phyloP scores from a whole-genome alignment of 139 green algal species.

The Micractinium sp. region DNA sequence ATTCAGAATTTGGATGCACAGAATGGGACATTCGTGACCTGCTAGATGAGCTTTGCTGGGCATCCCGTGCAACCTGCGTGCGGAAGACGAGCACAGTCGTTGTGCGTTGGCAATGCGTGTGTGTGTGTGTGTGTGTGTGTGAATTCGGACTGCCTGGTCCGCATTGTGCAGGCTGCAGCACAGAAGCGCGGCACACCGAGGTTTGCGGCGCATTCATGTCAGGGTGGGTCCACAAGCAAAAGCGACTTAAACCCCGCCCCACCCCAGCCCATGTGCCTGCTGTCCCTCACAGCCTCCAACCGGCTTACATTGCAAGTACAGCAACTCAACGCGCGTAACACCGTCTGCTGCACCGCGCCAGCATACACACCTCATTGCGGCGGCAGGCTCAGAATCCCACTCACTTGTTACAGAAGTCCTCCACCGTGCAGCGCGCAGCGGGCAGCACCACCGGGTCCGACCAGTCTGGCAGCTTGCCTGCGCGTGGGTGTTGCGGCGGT shows the following conservation, averaged over 20 bases:
- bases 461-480: constrained; percentile 94
- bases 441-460: constrained; percentile 95
- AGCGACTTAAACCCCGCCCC: background rate
- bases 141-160: background rate
- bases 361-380: too few relatives aligned
- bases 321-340: too few relatives aligned
- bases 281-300: background rate
- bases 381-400: constrained; percentile 54
- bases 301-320: too few relatives aligned
- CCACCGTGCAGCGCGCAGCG: constrained; percentile 71
- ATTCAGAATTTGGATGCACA: too few relatives aligned
- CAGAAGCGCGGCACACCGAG: too few relatives aligned
- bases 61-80: too few relatives aligned
- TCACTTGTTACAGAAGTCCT: constrained; percentile 95
- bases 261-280: background rate
- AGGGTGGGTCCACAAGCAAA: background rate
- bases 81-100: background rate
- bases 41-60: too few relatives aligned
- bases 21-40: too few relatives aligned
- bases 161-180: too few relatives aligned
- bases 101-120: background rate
- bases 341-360: too few relatives aligned
- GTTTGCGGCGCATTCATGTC: too few relatives aligned
- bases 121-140: background rate
- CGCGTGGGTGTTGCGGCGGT: background rate